Percentiles rank a stretch among this genome's conserved stretches.
Conservation (phyloP, 371 early-diverging fungal genomes). For the Blastocladiella emersonii region DNA sequence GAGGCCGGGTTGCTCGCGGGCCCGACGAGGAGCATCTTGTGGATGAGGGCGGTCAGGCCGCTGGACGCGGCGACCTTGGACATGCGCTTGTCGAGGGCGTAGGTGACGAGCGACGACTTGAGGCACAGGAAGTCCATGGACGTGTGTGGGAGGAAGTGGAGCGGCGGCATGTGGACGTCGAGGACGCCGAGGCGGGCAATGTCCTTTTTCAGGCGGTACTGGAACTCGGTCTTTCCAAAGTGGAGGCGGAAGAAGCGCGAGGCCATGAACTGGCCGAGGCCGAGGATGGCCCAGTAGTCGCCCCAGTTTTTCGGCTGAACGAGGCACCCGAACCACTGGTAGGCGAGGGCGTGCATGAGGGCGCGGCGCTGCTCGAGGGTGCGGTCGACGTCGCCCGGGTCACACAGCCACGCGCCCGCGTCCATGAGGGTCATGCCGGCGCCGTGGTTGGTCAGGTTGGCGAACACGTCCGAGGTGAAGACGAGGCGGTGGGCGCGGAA, state of each 20-base stretch:
- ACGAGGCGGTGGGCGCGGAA: not conserved
- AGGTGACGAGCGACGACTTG: not conserved
- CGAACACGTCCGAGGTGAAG: not conserved
- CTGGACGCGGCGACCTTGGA: not conserved
- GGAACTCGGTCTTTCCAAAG: not conserved
- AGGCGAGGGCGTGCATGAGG: not conserved
- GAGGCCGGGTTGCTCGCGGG: not conserved
- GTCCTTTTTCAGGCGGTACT: constrained; percentile 2
- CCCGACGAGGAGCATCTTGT: not conserved
- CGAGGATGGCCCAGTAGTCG: not conserved
- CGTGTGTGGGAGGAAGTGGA: not conserved
- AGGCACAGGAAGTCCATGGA: not conserved
- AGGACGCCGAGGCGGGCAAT: not conserved
- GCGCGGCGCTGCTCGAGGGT: not conserved
- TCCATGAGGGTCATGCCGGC: not conserved
- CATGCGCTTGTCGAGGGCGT: not conserved
- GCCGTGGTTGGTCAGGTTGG: not conserved
- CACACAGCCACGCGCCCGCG: not conserved
- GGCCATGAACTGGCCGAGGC: not conserved
- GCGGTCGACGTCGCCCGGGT: not conserved
- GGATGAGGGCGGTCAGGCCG: not conserved
- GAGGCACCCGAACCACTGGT: not conserved
- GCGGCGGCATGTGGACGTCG: not conserved
- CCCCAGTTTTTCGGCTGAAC: not conserved
- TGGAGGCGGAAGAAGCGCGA: not conserved